Conservation (phyloP, 352 stramenopile species). For the Globisporangium parvum region DNA sequence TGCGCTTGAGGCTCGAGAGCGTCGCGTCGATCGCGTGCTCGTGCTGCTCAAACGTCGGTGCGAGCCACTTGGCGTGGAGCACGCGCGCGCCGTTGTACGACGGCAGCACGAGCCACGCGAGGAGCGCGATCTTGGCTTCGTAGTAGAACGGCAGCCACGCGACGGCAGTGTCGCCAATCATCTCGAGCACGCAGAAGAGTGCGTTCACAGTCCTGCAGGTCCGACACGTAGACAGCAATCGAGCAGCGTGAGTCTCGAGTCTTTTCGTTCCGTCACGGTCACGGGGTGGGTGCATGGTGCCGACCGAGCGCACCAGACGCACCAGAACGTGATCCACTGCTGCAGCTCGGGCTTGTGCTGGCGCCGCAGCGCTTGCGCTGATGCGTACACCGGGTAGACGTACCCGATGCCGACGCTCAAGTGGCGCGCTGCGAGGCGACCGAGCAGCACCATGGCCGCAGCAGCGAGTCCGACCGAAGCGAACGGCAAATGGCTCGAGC, state of each 20-base stretch:
- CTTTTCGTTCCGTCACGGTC: too few relatives aligned
- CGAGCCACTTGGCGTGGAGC: constrained; percentile 51
- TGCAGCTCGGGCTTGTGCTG: constrained; percentile 44
- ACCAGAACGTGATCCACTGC: constrained; percentile 68
- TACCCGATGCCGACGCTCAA: constrained; percentile 50
- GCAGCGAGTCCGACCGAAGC: neutral
- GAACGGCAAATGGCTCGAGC: neutral
- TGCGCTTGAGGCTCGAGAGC: constrained; percentile 49
- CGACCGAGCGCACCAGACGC: constrained; percentile 1
- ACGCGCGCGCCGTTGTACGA: constrained; percentile 41
- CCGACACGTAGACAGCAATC: constrained; percentile 4
- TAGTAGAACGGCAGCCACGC: constrained; percentile 68
- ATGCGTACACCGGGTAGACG: constrained; percentile 63
- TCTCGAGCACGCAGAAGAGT: constrained; percentile 50
- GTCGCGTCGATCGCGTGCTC: constrained; percentile 52
- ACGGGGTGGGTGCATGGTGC: too few relatives aligned
- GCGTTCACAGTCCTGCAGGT: constrained; percentile 42
- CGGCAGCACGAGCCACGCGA: constrained; percentile 68
- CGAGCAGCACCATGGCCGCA: constrained; percentile 42
- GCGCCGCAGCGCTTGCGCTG: constrained; percentile 30
- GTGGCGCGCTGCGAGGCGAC: constrained; percentile 37
- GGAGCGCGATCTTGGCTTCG: constrained; percentile 58
- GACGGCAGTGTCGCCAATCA: constrained; percentile 49
- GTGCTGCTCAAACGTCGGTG: constrained; percentile 62
- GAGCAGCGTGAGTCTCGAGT: neutral